Conservation (phyloP, 2,329 filamentous ascomycete species). For the Bipolaris sorokiniana region DNA sequence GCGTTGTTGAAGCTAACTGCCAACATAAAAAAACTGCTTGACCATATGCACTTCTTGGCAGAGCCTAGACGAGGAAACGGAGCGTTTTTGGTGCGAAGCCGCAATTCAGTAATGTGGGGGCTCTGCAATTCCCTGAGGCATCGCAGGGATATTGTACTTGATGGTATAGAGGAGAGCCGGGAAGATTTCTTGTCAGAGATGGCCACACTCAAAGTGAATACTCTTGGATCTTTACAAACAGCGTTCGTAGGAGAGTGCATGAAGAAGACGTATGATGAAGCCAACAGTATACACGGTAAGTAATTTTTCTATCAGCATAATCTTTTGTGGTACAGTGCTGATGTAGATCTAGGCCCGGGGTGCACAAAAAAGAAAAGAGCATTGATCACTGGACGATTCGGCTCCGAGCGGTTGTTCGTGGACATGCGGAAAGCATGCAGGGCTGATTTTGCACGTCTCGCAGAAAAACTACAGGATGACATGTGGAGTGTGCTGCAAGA, state of each 20-base stretch:
- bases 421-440: background rate
- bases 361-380: background rate
- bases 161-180: background rate
- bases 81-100: too few species aligned
- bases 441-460: background rate
- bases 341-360: background rate
- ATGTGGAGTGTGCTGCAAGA: background rate
- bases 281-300: conserved; percentile 14
- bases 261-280: conserved; percentile 24
- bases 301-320: background rate
- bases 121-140: background rate
- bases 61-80: background rate
- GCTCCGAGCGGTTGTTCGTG: background rate
- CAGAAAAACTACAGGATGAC: background rate
- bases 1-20: background rate
- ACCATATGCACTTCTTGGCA: background rate
- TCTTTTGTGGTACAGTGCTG: background rate
- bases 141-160: background rate
- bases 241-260: conserved; percentile 27
- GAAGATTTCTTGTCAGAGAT: background rate
- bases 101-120: background rate
- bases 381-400: background rate
- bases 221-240: conserved; percentile 19
- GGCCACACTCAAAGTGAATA: conserved; percentile 32
- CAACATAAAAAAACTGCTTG: background rate